Percentiles rank a stretch among this genome's conserved stretches.
phyloP scores from a whole-genome alignment of 1,139 yeast species.

The Saccharomyces hybrid region DNA sequence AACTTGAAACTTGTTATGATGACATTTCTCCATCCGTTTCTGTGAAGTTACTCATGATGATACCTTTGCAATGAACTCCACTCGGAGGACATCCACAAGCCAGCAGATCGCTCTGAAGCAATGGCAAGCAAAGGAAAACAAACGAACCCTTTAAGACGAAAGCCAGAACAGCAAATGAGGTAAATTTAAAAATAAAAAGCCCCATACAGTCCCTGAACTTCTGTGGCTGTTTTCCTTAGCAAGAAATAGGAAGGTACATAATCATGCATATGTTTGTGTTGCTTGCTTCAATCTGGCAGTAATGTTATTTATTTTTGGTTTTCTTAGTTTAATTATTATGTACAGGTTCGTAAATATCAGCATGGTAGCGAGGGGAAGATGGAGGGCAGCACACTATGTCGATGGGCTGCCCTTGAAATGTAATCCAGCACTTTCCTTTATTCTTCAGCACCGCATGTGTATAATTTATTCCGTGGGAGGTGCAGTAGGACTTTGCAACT shows the following conservation, averaged over 20 bases:
- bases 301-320: not conserved
- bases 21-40: too few relatives aligned
- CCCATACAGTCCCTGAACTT: not conserved
- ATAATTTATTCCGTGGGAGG: conserved; percentile 11
- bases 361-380: not conserved
- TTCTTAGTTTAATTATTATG: not conserved
- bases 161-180: too few relatives aligned
- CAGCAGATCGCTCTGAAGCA: too few relatives aligned
- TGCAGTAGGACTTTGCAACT: conserved; percentile 5
- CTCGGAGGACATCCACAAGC: too few relatives aligned
- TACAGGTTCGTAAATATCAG: not conserved
- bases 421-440: not conserved
- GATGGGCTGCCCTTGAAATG: not conserved
- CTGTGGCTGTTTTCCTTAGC: not conserved
- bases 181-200: too few relatives aligned
- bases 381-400: not conserved
- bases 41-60: too few relatives aligned
- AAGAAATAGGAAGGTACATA: not conserved
- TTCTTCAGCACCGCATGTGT: not conserved
- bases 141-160: too few relatives aligned
- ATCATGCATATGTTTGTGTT: not conserved
- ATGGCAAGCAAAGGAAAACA: too few relatives aligned
- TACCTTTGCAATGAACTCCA: too few relatives aligned
- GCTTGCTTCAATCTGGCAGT: not conserved
- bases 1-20: too few relatives aligned